These are phyloP conservation scores for Brassica nigra DNA, from an alignment of 345 rosid genomes.

Conservation along the genomic window DNA sequence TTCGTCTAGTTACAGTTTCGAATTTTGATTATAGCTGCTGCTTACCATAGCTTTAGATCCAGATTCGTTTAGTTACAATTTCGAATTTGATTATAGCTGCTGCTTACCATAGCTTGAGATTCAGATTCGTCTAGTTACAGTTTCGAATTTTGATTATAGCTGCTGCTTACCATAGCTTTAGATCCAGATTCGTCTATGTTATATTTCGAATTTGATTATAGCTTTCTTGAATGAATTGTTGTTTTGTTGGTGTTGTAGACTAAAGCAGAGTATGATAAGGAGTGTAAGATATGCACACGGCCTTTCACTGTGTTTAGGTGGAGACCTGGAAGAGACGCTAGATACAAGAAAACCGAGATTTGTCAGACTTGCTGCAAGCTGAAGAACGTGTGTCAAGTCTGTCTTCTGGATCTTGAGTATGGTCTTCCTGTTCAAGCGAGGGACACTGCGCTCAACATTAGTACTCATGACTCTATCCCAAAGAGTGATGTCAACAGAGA, in stretches of 20 bases:
- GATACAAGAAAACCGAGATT: constrained; percentile 87
- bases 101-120: too few species aligned
- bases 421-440: constrained; percentile 96
- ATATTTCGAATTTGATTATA: not conserved
- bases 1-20: not conserved
- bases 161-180: not conserved
- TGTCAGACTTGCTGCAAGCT: constrained; percentile 95
- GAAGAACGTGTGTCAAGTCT: constrained; percentile 98
- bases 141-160: constrained; percentile 3
- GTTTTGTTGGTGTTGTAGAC: constrained; percentile 54
- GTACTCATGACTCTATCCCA: constrained; percentile 84
- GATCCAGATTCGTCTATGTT: not conserved
- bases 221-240: constrained; percentile 11
- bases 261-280: constrained; percentile 83
- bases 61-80: too few species aligned
- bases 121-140: not conserved
- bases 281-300: constrained; percentile 93
- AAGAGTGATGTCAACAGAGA: constrained; percentile 91
- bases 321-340: constrained; percentile 93
- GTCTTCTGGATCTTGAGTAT: constrained; percentile 93
- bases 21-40: not conserved
- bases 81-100: too few species aligned
- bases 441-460: constrained; percentile 77
- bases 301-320: constrained; percentile 95
- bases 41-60: not conserved